Conservation (phyloP, 1,139 yeast species). For the Citeromyces siamensis region DNA sequence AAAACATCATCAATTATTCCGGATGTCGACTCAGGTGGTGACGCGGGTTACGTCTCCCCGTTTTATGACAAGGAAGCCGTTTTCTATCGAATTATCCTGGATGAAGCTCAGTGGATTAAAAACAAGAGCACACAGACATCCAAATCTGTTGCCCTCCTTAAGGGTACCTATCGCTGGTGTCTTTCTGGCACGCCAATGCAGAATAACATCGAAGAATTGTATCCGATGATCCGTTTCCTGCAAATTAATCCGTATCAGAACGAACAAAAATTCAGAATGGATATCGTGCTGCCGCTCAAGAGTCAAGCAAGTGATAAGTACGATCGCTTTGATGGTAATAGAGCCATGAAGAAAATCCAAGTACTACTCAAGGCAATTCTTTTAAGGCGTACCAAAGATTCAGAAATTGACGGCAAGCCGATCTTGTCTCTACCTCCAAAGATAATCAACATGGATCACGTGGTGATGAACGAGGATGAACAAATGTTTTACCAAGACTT, state of each 20-base stretch:
- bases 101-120: slow-evolving; percentile 87
- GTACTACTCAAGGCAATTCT: slow-evolving; percentile 67
- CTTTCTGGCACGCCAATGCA: slow-evolving; percentile 95
- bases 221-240: slow-evolving; percentile 63
- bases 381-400: slow-evolving; percentile 66
- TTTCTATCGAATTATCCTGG: slow-evolving; percentile 65
- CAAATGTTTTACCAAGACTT: slow-evolving; percentile 38
- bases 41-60: slow-evolving; percentile 39
- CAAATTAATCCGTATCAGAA: slow-evolving; percentile 55
- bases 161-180: slow-evolving; percentile 56
- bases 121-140: slow-evolving; percentile 60
- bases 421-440: slow-evolving; percentile 63
- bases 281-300: slow-evolving; percentile 49
- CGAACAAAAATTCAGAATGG: slow-evolving; percentile 41
- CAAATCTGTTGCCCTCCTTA: slow-evolving; percentile 47
- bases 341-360: slow-evolving; percentile 52
- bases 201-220: slow-evolving; percentile 70
- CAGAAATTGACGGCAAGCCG: slow-evolving; percentile 71
- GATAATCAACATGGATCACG: slow-evolving; percentile 30
- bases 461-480: slow-evolving; percentile 42
- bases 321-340: slow-evolving; percentile 19
- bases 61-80: slow-evolving; percentile 42
- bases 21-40: slow-evolving; percentile 25
- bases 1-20: slow-evolving; percentile 26
- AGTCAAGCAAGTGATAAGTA: slow-evolving; percentile 22